Conservation (phyloP, 2,329 filamentous ascomycete species). For the Botrytis cinerea region DNA sequence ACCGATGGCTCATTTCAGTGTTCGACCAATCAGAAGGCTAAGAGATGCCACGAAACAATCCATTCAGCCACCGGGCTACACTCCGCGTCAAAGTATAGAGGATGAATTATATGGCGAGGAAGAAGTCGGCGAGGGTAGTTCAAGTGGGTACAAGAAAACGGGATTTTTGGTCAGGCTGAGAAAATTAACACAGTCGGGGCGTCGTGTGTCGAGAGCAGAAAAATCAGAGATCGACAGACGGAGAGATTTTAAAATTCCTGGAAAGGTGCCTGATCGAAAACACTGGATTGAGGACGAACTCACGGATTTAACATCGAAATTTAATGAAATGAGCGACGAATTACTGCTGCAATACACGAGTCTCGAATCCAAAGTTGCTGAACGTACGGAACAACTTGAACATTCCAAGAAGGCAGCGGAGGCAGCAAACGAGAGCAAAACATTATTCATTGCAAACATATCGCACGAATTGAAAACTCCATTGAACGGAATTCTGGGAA, state of each 20-base stretch:
- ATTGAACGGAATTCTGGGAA: conserved; percentile 91
- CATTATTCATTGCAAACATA: conserved; percentile 95
- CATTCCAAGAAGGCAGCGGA: conserved; percentile 90
- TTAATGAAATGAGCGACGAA: conserved; percentile 27
- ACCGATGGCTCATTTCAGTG: conserved; percentile 79
- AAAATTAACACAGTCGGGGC: conserved; percentile 33
- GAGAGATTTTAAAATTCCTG: conserved; percentile 75
- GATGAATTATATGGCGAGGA: conserved; percentile 30
- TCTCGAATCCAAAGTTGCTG: conserved; percentile 80
- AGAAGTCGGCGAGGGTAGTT: conserved; percentile 31
- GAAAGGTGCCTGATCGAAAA: conserved; percentile 73
- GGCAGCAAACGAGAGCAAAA: conserved; percentile 96
- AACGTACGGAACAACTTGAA: conserved; percentile 81
- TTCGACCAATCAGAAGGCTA: conserved; percentile 60
- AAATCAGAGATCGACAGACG: conserved; percentile 47
- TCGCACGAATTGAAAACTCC: conserved; percentile 60
- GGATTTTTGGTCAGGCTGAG: conserved; percentile 38
- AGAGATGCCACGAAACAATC: conserved; percentile 41
- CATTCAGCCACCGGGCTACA: conserved; percentile 40
- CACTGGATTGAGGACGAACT: conserved; percentile 80
- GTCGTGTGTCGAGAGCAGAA: conserved; percentile 36
- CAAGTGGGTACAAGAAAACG: conserved; percentile 39
- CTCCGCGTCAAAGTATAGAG: conserved; percentile 37
- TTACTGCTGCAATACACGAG: conserved; percentile 82
- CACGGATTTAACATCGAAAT: conserved; percentile 57